These are phyloP conservation scores for Epichloe amarillans DNA, from an alignment of 2,329 filamentous ascomycete genomes.

Conservation along the genomic window DNA sequence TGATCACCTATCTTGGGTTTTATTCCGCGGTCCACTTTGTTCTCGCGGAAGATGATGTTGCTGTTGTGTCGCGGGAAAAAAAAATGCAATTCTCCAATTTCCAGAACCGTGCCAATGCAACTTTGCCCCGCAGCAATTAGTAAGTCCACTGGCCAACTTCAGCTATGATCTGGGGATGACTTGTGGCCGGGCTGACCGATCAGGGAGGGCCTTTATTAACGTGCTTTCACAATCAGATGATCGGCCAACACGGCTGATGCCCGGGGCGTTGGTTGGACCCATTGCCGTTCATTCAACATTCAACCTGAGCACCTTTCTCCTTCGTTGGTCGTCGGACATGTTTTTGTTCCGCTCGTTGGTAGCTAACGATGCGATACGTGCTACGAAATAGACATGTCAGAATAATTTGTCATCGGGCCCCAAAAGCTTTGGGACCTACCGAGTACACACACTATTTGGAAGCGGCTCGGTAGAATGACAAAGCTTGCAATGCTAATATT, in stretches of 20 bases:
- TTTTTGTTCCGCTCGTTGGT: not conserved
- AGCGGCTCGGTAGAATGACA: not conserved
- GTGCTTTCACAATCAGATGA: slow-evolving; percentile 6
- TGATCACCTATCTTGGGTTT: not conserved
- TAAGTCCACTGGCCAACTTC: not conserved
- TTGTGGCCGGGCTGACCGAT: slow-evolving; percentile 13
- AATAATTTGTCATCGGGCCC: not conserved
- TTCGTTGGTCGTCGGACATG: not conserved
- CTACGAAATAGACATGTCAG: not conserved
- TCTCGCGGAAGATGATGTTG: not conserved
- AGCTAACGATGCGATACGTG: not conserved
- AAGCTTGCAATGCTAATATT: too few species aligned
- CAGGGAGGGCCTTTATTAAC: slow-evolving; percentile 6
- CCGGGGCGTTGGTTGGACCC: slow-evolving; percentile 5
- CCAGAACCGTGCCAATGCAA: slow-evolving; percentile 18
- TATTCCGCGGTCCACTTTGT: not conserved
- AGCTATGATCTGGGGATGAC: slow-evolving; percentile 20
- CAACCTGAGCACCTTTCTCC: slow-evolving; percentile 5
- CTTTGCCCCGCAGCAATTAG: slow-evolving; percentile 3
- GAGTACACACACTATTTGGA: not conserved
- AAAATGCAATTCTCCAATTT: slow-evolving; percentile 7
- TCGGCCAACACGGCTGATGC: too few species aligned
- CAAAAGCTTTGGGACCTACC: too few species aligned
- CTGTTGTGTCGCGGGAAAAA: not conserved
- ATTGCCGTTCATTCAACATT: not conserved